A percentile compares a stretch with the other conserved stretches of the same genome.
phyloP scores from a whole-genome alignment of 768 basidiomycete species.

The Megacollybia marginata region DNA sequence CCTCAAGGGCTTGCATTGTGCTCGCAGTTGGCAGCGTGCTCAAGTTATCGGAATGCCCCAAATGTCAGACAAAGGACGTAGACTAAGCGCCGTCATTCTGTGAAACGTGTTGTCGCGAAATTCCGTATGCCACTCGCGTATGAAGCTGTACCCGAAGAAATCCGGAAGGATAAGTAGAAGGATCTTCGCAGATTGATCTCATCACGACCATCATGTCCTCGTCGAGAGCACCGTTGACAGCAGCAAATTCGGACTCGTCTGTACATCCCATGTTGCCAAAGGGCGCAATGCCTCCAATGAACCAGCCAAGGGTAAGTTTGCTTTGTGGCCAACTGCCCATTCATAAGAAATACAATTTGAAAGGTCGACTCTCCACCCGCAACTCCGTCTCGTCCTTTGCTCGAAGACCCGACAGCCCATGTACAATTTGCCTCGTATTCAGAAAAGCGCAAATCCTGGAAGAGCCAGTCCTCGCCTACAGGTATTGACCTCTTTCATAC shows the following conservation, averaged over 20 bases:
- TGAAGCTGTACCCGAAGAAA: too few relatives aligned
- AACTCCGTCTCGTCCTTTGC: conserved; percentile 3
- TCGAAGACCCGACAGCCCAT: neutral
- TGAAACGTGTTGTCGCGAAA: too few relatives aligned
- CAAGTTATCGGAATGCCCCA: too few relatives aligned
- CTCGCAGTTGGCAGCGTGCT: too few relatives aligned
- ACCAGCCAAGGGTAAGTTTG: neutral
- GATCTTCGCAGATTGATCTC: too few relatives aligned
- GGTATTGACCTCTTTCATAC: neutral
- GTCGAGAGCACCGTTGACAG: neutral
- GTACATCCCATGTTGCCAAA: neutral
- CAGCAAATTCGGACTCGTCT: neutral
- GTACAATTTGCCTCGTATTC: conserved; percentile 4
- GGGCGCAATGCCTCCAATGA: neutral
- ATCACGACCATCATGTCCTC: neutral
- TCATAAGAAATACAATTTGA: neutral
- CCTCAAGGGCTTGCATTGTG: too few relatives aligned
- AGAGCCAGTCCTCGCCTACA: neutral
- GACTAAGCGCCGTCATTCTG: too few relatives aligned
- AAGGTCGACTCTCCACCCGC: conserved; percentile 3
- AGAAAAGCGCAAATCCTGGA: neutral
- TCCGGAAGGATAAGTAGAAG: too few relatives aligned
- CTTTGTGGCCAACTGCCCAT: neutral
- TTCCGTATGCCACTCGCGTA: too few relatives aligned
- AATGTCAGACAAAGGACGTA: too few relatives aligned